phyloP scores from a whole-genome alignment of 768 basidiomycete genomes.

The Jaapia argillacea region DNA sequence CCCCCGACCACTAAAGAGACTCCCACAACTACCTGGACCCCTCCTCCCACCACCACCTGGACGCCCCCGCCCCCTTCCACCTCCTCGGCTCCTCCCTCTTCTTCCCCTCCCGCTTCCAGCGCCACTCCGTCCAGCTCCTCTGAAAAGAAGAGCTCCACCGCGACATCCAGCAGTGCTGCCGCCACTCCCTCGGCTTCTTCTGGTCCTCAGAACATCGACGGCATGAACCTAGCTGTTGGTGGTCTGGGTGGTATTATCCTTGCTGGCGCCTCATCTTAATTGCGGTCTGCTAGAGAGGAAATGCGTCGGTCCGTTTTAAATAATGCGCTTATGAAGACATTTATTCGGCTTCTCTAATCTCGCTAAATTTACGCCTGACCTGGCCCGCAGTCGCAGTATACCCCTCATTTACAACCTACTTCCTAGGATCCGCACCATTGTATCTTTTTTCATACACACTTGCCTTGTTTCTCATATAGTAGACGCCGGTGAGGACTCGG shows the following conservation, averaged over 20 bases:
- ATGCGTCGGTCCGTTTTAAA: no score
- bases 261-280: background rate
- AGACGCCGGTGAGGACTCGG: no score
- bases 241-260: constrained; percentile 17
- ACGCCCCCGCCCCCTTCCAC: constrained; percentile 11
- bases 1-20: constrained; percentile 9
- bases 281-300: no score
- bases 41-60: constrained; percentile 13
- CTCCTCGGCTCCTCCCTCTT: constrained; percentile 15
- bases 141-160: constrained; percentile 11
- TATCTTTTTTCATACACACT: no score
- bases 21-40: constrained; percentile 8
- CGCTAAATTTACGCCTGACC: no score
- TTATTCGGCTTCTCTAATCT: no score
- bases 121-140: constrained; percentile 14
- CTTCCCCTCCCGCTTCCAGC: constrained; percentile 14
- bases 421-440: no score
- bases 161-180: constrained; percentile 9
- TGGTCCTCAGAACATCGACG: constrained; percentile 1
- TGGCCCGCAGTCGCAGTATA: no score
- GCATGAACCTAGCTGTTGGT: constrained; percentile 26
- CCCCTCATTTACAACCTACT: no score
- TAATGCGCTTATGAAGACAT: no score
- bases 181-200: constrained; percentile 4
- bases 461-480: no score